These are phyloP conservation scores for Trypanosoma cruzi DNA, from an alignment of 208 protist species.

Conservation along the genomic window DNA sequence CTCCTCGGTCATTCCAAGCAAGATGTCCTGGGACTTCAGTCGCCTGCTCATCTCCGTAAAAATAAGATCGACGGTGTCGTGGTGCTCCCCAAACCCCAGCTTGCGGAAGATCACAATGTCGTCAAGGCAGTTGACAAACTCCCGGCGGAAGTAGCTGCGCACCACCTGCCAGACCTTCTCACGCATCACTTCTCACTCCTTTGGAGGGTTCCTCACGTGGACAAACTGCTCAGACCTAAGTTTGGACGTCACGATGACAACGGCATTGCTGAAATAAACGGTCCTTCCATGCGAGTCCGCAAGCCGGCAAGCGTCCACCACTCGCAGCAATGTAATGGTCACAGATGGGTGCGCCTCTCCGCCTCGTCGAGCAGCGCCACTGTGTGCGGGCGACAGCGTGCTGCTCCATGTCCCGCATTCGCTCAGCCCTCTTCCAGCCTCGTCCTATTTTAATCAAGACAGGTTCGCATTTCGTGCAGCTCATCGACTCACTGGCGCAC, in stretches of 20 bases:
- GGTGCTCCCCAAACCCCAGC: conserved; percentile 42
- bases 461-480: conserved; percentile 77
- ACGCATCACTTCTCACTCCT: conserved; percentile 34
- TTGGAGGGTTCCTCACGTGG: conserved; percentile 38
- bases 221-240: conserved; percentile 83
- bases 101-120: conserved; percentile 67
- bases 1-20: conserved; percentile 48
- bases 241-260: conserved; percentile 96
- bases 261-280: too few relatives aligned
- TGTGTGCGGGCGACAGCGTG: conserved; percentile 89
- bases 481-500: conserved; percentile 89
- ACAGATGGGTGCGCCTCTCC: conserved; percentile 95
- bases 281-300: conserved; percentile 95
- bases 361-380: too few relatives aligned
- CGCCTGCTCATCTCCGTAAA: conserved; percentile 67
- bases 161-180: too few relatives aligned
- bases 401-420: conserved; percentile 87
- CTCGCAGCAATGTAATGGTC: conserved; percentile 94
- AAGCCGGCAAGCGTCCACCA: conserved; percentile 95
- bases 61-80: conserved; percentile 46
- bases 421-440: conserved; percentile 93
- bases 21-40: conserved; percentile 68
- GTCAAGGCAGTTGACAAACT: conserved; percentile 83
- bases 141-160: too few relatives aligned
- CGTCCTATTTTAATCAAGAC: conserved; percentile 89